Conservation (phyloP, 352 stramenopile species). For the Phytophthora hybrid region DNA sequence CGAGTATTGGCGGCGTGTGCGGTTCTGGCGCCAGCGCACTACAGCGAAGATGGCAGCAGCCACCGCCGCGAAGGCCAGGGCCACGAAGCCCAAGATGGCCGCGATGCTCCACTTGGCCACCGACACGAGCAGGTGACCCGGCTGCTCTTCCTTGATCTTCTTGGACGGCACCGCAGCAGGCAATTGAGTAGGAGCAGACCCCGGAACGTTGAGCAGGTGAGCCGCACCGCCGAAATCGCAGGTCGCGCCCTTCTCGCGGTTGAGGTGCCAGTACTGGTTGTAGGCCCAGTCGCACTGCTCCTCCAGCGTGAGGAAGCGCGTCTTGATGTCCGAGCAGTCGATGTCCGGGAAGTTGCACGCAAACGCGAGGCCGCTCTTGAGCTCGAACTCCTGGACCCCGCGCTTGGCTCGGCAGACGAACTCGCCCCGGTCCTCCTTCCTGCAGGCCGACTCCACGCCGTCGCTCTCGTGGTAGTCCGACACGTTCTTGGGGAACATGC, state of each 20-base stretch:
- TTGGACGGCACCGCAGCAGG: slow-evolving; percentile 11
- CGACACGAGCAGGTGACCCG: slow-evolving; percentile 35
- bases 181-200: slow-evolving; percentile 23
- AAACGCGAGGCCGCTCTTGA: slow-evolving; percentile 71
- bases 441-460: slow-evolving; percentile 66
- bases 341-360: slow-evolving; percentile 68
- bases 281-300: slow-evolving; percentile 83
- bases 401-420: slow-evolving; percentile 82
- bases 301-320: slow-evolving; percentile 59
- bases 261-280: slow-evolving; percentile 81
- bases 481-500: slow-evolving; percentile 81
- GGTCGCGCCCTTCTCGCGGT: slow-evolving; percentile 74
- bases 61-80: slow-evolving; percentile 3
- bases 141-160: slow-evolving; percentile 23
- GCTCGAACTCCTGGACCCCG: slow-evolving; percentile 72
- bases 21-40: too few species aligned
- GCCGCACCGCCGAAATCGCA: slow-evolving; percentile 83
- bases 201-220: slow-evolving; percentile 55
- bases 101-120: slow-evolving; percentile 44
- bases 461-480: slow-evolving; percentile 68
- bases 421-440: slow-evolving; percentile 77
- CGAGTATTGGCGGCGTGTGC: slow-evolving; percentile 22
- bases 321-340: slow-evolving; percentile 68
- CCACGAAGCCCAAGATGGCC: slow-evolving; percentile 36
- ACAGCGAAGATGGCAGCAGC: too few species aligned